phyloP scores from a whole-genome alignment of 345 rosid genomes.

The Cardamine occulta region DNA sequence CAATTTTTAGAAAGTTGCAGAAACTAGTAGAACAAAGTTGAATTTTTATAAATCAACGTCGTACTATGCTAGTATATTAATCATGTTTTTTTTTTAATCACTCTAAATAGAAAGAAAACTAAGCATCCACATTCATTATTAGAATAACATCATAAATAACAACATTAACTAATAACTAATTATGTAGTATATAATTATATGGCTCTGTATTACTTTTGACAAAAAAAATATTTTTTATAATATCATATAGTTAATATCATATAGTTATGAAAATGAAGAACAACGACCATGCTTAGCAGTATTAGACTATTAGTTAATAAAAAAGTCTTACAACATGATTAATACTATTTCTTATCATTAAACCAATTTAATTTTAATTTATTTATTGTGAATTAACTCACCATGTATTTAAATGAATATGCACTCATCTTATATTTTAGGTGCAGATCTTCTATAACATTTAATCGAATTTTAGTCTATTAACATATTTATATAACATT shows the following conservation, averaged over 20 bases:
- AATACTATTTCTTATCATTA: neutral
- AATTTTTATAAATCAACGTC: conserved; percentile 11
- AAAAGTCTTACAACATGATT: neutral
- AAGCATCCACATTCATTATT: neutral
- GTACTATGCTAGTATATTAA: neutral
- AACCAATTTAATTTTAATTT: neutral
- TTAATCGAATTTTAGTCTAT: no score
- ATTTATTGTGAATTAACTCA: neutral
- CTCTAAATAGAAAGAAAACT: no score
- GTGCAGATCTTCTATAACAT: no score
- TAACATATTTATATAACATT: neutral
- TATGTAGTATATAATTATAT: neutral
- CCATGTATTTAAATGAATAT: neutral
- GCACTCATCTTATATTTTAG: no score
- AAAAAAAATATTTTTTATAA: neutral
- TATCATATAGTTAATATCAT: neutral
- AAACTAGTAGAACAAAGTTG: conserved; percentile 22
- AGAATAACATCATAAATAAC: neutral
- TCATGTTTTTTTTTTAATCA: no score
- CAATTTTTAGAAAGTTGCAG: conserved; percentile 5
- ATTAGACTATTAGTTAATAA: neutral
- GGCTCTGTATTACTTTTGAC: neutral
- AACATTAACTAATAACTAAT: no score
- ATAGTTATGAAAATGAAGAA: neutral
- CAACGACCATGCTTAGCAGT: neutral